A percentile compares a stretch with the other conserved stretches of the same genome.
Evolutionary conservation across 768 basidiomycete species (phyloP).

Genomic region (Sporobolomyces pararoseus): DNA sequence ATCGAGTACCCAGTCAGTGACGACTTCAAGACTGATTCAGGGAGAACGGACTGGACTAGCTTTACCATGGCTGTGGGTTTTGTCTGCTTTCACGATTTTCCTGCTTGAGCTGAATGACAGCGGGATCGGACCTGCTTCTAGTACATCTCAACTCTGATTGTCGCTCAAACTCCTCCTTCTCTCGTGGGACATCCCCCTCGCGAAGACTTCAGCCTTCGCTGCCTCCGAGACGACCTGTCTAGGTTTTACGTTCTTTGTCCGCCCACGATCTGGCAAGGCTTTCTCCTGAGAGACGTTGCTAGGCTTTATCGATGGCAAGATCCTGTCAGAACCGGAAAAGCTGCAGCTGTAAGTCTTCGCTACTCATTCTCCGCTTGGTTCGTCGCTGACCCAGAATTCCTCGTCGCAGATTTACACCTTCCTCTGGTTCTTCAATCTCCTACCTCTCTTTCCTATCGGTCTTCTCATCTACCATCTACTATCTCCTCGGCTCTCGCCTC

Average conservation of each 20-base stretch:
- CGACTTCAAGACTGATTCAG: background rate
- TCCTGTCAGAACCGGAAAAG: conserved; percentile 1
- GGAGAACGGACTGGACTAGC: background rate
- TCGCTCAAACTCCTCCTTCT: background rate
- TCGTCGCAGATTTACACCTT: background rate
- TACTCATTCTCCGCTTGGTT: background rate
- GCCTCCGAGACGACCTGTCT: conserved; percentile 17
- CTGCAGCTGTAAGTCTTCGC: background rate
- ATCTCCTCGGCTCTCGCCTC: conserved; percentile 9
- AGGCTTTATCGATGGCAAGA: conserved; percentile 23
- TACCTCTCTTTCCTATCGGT: conserved; percentile 16
- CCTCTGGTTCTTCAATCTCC: conserved; percentile 15
- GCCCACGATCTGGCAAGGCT: background rate
- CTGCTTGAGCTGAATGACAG: too few species aligned
- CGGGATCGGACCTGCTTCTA: background rate
- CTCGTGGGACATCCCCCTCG: conserved; percentile 9
- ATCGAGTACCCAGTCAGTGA: background rate
- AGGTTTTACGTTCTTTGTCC: conserved; percentile 32
- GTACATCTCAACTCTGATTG: background rate
- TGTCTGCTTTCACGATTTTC: too few species aligned
- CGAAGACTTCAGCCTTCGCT: conserved; percentile 9
- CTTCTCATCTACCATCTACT: conserved; percentile 6
- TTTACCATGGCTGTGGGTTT: background rate
- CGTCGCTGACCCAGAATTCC: background rate
- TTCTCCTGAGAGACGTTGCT: conserved; percentile 4